These are phyloP conservation scores for Phyllosticta paracitricarpa DNA, from an alignment of 2,329 filamentous ascomycete genomes.

Conservation along the genomic window DNA sequence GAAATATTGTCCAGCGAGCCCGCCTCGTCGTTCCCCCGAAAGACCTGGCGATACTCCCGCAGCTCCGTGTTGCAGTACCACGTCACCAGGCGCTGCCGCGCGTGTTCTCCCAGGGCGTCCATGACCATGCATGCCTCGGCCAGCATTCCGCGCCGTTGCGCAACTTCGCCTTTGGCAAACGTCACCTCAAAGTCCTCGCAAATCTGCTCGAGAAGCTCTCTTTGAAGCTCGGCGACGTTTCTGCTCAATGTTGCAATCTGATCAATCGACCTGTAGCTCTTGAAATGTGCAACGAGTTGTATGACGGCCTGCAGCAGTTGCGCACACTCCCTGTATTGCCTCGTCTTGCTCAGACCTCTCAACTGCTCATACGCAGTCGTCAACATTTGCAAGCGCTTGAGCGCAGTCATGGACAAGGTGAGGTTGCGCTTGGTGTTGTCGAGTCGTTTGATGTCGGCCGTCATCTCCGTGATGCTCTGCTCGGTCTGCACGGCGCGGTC, in stretches of 20 bases:
- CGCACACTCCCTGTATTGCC: conserved; percentile 92
- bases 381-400: conserved; percentile 96
- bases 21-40: conserved; percentile 82
- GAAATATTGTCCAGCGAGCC: conserved; percentile 95
- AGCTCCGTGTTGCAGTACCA: conserved; percentile 99
- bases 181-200: conserved; percentile 97
- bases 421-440: conserved; percentile 96
- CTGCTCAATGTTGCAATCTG: conserved; percentile 90
- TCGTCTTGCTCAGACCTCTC: conserved; percentile 66
- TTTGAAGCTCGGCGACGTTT: conserved; percentile 86
- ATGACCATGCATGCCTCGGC: conserved; percentile 86
- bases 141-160: conserved; percentile 57
- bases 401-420: conserved; percentile 91
- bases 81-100: conserved; percentile 69
- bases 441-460: conserved; percentile 92
- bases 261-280: conserved; percentile 93
- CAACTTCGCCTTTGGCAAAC: conserved; percentile 80
- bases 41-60: conserved; percentile 90
- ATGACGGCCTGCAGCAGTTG: conserved; percentile 89
- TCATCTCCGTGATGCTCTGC: conserved; percentile 95
- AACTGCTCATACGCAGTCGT: conserved; percentile 98
- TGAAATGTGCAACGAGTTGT: conserved; percentile 97
- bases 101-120: conserved; percentile 85
- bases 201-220: conserved; percentile 90
- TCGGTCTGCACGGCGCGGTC: conserved; percentile 85